Evolutionary conservation across 2,329 filamentous ascomycete genomes (phyloP), one percentile per base, ranked within the genome.

Genomic region (Chaetomiaceae sp.): DNA sequence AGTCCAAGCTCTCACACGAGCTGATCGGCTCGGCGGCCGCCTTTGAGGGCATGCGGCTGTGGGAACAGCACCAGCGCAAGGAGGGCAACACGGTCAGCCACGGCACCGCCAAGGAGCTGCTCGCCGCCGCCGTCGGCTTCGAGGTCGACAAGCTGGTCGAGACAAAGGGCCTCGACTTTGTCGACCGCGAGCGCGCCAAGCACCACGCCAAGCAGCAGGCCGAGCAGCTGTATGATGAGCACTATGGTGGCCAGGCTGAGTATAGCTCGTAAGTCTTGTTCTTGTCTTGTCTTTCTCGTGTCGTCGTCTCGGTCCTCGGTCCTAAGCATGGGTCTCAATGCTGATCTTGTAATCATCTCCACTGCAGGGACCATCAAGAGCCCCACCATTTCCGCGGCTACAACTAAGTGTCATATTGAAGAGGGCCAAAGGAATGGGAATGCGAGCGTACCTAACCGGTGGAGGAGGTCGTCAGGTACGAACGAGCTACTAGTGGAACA

Each of bases 1-100:
- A 42, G 40, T 42, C 40, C 40, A 42, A 31, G 40, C 23, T 42
- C 25, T 78, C 79, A 60, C 87, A 92, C 70, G 87, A 93, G 73
- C 65, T 88, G 42, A 66, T 91, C 50, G 87, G 83, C 58, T 86
- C 86, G 56, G 88, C 82, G 51, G 87, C 87, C 51, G 82, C 85
- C 55, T 92, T 92, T 65, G 84, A 81, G 57, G 88, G 83, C 62
- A 86, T 92, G 79, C 89, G 89, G 76, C 73, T 83, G 19, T 91
- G 83, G 62, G 87, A 91, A 71, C 83, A 90, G 68, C 75, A 79
- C 62, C 85, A 90, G 73, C 83, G 85, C 63, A 74, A 71, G 50
- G 75, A 87, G 66, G 87, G 83, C 82, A 72, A 89, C 74, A 66
- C 77, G 6, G 83, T 91, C 61, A 78, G 75, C 57, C 87, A 92